phyloP scores from a whole-genome alignment of 208 protist genomes.

The Leishmania gerbilli region DNA sequence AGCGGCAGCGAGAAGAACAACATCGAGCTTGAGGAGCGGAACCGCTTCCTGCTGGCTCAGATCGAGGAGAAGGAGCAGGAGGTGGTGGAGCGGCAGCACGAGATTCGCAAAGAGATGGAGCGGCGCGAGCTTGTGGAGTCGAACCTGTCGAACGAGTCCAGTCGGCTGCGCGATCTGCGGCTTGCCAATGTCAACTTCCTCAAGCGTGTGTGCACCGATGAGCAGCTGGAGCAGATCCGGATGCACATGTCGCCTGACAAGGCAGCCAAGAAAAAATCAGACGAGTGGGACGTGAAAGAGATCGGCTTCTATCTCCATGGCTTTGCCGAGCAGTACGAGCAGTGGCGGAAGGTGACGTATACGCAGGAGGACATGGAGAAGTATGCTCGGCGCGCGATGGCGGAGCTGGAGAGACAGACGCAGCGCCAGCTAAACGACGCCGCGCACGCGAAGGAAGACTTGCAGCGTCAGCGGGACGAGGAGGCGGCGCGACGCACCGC shows the following conservation, averaged over 20 bases:
- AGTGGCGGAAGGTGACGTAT: constrained; percentile 78
- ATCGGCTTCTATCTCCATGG: constrained; percentile 78
- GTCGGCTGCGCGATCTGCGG: constrained; percentile 69
- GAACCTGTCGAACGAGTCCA: constrained; percentile 69
- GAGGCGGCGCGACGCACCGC: constrained; percentile 63
- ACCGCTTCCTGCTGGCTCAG: constrained; percentile 63
- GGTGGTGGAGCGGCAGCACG: constrained; percentile 63
- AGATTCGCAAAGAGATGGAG: constrained; percentile 63
- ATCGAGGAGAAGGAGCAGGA: constrained; percentile 71
- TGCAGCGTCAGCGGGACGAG: constrained; percentile 70
- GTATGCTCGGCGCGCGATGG: constrained; percentile 66
- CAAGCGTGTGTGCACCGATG: constrained; percentile 82
- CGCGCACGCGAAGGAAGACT: constrained; percentile 60
- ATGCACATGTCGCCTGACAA: constrained; percentile 65
- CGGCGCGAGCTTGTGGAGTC: constrained; percentile 55
- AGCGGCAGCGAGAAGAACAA: constrained; percentile 76
- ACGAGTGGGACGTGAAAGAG: constrained; percentile 89
- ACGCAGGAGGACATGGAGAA: constrained; percentile 90
- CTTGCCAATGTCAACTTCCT: constrained; percentile 83
- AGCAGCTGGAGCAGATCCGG: constrained; percentile 68
- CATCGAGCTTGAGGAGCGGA: constrained; percentile 85
- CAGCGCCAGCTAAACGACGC: constrained; percentile 78
- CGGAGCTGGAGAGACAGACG: constrained; percentile 67
- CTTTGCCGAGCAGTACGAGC: constrained; percentile 76
- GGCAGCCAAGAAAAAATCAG: constrained; percentile 59